Evolutionary conservation across 1,284 basidiomycete genomes (phyloP), one percentile per base, ranked within the genome.

Genomic region (Naganishia cerealis): DNA sequence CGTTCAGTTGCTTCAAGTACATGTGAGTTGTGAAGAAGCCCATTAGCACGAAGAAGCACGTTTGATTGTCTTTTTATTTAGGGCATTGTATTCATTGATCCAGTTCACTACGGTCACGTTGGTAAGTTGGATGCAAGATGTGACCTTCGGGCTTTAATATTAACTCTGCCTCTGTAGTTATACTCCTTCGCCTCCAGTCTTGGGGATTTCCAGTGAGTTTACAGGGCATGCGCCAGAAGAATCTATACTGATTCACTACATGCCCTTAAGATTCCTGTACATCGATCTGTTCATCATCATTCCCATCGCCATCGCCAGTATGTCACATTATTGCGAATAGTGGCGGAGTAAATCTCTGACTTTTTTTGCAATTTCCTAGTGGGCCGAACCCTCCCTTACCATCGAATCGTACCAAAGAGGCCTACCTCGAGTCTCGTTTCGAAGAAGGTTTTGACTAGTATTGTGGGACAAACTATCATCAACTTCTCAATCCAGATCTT

Each of bases 1-100:
- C 91, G 76, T 99, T 99, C 81, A 94, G 92, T 73, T 99, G 96
- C 82, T 99, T 99, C 87, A 98, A 97, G 82, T 97, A 95, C 77
- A 97, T 97, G 94, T 92, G 75, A 81, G 90, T 83, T 33, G 1
- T 7, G 16, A 70, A 71, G 26, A 54, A 24, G 43, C 5, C 21
- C 50, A 18, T 68, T 29, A 36, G 48, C n/a, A 24, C n/a, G 46
- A 24, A 24, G 13, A 8, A 50, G 6, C 43, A 50, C n/a, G 26
- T 13, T 36, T 12, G 15, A 6, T 36, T 43, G 21, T 38, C 26
- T 29, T 21, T 48, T 57, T 53, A 59, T 16, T 29, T 65, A 76
- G 75, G 76, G 78, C 82, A 4, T 75, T 85, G 46, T 82, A 83
- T 71, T 81, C 81, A 33, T 77, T 84, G 71, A 83, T 84, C 66